Conservation (phyloP, 2,329 filamentous ascomycete genomes). For the Aspergillus intermedius region DNA sequence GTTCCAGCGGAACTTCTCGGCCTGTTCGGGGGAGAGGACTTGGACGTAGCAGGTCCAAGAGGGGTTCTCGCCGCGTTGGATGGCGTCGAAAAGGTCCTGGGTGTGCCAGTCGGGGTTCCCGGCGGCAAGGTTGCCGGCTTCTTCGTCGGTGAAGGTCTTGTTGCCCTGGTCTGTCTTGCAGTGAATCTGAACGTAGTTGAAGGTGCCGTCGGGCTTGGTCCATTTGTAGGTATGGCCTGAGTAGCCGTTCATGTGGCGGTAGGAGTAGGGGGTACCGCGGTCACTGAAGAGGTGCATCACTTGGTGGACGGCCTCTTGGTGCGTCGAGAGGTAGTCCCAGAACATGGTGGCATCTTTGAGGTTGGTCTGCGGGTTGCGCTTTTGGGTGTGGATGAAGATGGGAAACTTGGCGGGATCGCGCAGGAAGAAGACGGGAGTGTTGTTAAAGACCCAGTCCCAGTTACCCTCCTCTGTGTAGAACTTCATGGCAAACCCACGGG, state of each 20-base stretch:
- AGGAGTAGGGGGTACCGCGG: slow-evolving; percentile 59
- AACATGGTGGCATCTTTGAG: slow-evolving; percentile 64
- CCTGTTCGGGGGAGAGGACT: slow-evolving; percentile 55
- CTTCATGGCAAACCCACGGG: slow-evolving; percentile 66
- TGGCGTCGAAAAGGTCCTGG: slow-evolving; percentile 59
- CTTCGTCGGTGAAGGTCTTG: slow-evolving; percentile 54
- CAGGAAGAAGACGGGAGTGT: slow-evolving; percentile 71
- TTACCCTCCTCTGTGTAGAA: slow-evolving; percentile 70
- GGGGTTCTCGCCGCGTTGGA: slow-evolving; percentile 55
- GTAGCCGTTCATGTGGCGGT: slow-evolving; percentile 62
- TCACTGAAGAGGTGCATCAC: slow-evolving; percentile 62
- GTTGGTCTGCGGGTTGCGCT: slow-evolving; percentile 65
- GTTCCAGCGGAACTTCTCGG: slow-evolving; percentile 56
- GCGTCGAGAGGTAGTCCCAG: slow-evolving; percentile 58
- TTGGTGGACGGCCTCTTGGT: slow-evolving; percentile 58
- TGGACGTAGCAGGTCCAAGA: slow-evolving; percentile 61
- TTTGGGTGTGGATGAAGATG: slow-evolving; percentile 67
- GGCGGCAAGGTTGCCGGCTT: slow-evolving; percentile 49
- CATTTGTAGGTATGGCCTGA: slow-evolving; percentile 63
- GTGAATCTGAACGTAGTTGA: slow-evolving; percentile 61
- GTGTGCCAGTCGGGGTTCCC: slow-evolving; percentile 58
- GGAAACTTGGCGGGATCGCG: slow-evolving; percentile 68
- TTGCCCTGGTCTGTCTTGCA: slow-evolving; percentile 57
- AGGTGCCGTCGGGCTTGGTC: slow-evolving; percentile 58
- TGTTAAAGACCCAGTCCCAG: slow-evolving; percentile 66